Conservation (phyloP, 345 rosid species). For the Microthlaspi erraticum region DNA sequence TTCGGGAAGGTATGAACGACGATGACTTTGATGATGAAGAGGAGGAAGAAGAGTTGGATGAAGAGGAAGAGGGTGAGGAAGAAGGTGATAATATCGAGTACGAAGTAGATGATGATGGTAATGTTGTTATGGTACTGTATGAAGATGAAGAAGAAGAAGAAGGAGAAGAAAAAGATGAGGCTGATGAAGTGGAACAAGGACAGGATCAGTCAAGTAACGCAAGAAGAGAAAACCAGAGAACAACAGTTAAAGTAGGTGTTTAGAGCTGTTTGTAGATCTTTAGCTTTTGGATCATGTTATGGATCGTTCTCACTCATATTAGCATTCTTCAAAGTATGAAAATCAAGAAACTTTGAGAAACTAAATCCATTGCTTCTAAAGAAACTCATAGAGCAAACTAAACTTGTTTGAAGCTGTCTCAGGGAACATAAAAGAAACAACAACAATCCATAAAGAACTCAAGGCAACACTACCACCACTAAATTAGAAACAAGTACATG, state of each 20-base stretch:
- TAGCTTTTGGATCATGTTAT: constrained; percentile 7
- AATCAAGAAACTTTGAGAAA: too few species aligned
- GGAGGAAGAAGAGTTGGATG: constrained; percentile 55
- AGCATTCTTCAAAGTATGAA: neutral
- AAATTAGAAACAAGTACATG: constrained; percentile 18
- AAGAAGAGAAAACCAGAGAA: constrained; percentile 27
- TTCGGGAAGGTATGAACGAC: constrained; percentile 54
- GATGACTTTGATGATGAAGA: constrained; percentile 63
- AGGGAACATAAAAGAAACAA: constrained; percentile 12
- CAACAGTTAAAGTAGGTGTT: constrained; percentile 26
- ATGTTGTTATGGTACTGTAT: constrained; percentile 43
- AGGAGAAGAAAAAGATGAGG: constrained; percentile 34
- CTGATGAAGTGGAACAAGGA: constrained; percentile 27
- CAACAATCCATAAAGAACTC: constrained; percentile 21
- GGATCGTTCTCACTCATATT: neutral
- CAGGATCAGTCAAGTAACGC: constrained; percentile 10
- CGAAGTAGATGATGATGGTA: constrained; percentile 44
- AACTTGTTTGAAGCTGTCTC: constrained; percentile 24
- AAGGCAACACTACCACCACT: constrained; percentile 1
- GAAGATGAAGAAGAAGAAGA: constrained; percentile 36
- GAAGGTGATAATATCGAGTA: constrained; percentile 43
- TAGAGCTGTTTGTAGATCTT: constrained; percentile 30
- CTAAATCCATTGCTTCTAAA: too few species aligned
- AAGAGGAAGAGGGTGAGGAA: constrained; percentile 46
- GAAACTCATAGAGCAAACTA: constrained; percentile 1